phyloP scores from a whole-genome alignment of 768 basidiomycete genomes.

The Austroboletus festivus region DNA sequence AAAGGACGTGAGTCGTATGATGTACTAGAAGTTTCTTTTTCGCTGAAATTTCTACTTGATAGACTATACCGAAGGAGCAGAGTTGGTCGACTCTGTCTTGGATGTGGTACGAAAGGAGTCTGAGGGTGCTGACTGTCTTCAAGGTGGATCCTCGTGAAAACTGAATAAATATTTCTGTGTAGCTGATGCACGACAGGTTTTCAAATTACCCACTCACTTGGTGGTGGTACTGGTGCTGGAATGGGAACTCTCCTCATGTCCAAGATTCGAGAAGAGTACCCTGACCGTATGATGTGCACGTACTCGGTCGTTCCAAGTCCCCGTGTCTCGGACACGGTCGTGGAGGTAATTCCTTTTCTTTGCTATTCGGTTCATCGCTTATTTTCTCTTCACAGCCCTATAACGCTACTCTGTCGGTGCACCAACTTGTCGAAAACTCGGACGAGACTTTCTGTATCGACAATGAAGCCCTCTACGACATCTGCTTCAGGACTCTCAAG shows the following conservation, averaged over 20 bases:
- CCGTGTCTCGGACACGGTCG: constrained; percentile 98
- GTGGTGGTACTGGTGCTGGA: constrained; percentile 99
- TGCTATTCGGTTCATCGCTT: background rate
- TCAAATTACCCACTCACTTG: constrained; percentile 98
- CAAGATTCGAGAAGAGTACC: constrained; percentile 98
- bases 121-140: constrained; percentile 94
- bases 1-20: constrained; percentile 83
- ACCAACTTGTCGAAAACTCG: constrained; percentile 99
- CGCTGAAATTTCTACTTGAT: background rate
- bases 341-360: constrained; percentile 57
- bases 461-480: constrained; percentile 98
- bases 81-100: constrained; percentile 96
- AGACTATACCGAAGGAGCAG: constrained; percentile 92
- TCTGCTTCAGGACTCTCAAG: constrained; percentile 98
- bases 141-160: constrained; percentile 56
- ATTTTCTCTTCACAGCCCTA: constrained; percentile 63
- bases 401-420: constrained; percentile 97
- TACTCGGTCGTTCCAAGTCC: constrained; percentile 98
- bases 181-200: constrained; percentile 56
- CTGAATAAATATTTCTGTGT: background rate
- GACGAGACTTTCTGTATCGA: constrained; percentile 99
- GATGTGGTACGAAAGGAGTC: constrained; percentile 99
- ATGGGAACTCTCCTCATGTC: constrained; percentile 99
- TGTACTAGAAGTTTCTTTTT: fast-evolving
- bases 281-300: constrained; percentile 99